Evolutionary conservation across 108 stramenopile genomes (phyloP), one percentile per base, ranked within the genome.

Genomic region (Cyclotella cryptica): DNA sequence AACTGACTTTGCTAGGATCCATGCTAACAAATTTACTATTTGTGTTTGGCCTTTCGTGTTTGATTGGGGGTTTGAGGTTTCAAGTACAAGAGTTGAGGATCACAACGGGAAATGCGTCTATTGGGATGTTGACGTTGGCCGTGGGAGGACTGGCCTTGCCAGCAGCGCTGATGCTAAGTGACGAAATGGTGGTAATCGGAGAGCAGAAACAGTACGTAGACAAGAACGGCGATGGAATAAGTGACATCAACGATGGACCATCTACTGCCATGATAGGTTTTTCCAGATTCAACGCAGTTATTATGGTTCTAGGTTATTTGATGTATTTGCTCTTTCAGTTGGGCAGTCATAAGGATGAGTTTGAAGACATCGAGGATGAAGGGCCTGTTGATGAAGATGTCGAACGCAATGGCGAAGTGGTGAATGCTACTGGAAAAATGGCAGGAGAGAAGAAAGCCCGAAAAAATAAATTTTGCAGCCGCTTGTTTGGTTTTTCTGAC

Each of bases 1-100:
- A 97, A 72, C 77, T 96, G 21, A 89, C 97, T 52, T 85, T 97
- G 87, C 76, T 97, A 69, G 97, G 97, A 1, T 88, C 86, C 69
- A 94, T 97, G 76, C 71, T 97, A 15, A 93, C 90, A 58, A 97
- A 97, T 68, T 62, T 93, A 43, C 69, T 97, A 14, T 90, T 97
- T 51, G 97, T 97, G 9, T 93, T 97, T 81, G 97, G 97, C 8
- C 62, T 94, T 47, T 86, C 94, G 9, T 90, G 95, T 67, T 59
- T 96, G 1, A 84, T 96, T 39, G 97, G 97, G 44, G 97, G 97
- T 18, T 64, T 93, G 19, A 82, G 93, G 27, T 95, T 87, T 81
- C 90, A 96, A 86, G 91, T 92, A 0, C 97, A 96, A 74, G 88
- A 89, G 49, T 75, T 97, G 51, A 68, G 94, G 13, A 90, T 91